Base-by-base conservation (phyloP, 306 rosid genomes). In the Parietaria judaica region DNA sequence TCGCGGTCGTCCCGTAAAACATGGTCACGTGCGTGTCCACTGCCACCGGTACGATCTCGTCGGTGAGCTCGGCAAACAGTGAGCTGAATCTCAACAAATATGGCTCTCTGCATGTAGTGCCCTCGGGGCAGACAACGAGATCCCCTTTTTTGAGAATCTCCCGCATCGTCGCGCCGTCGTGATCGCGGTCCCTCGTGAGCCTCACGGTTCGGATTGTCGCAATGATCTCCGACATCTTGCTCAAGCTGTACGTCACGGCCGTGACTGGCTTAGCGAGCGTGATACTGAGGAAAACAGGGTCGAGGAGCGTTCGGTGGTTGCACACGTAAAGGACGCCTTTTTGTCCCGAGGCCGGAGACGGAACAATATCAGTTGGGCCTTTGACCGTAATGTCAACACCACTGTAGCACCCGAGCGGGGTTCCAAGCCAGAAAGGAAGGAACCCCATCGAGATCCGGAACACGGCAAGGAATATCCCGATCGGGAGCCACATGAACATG, bases 1-100 rank as follows among this genome's bases (percentile, higher is more conserved):
- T 84, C 0, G 96, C 99, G 17, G 99, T 92, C 9, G 99, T 88
- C 64, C 99, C 99, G 66, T 92, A 92, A 60, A 92, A 92, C 96
- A 92, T 88, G 64, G 81, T 81, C 45, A 84, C 95, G 14, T 70
- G 51, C 0, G 85, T 66, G 67, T 80, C 76, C 8, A 88, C 71
- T 3, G 95, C 99, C 60, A 92, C 99, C 3, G 96, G 99, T 0
- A 88, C 94, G 48, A 92, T 88, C 47, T 88, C 87, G 48, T 92
- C 90, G 6, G 84, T 84, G 66, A 92, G 34, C 54, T 92, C 99
- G 0, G 99, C 99, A 76, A 92, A 92, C 10, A 92, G 17, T 6
- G 96, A 90, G 64, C 96, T 92, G 52, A 92, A 92, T 58, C 99
- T 84, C 45, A 92, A 37, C 60, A 92, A 43, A 58, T 88, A 92